Conservation (phyloP, 805 yeast species). For the Yamadazyma tumulicola region DNA sequence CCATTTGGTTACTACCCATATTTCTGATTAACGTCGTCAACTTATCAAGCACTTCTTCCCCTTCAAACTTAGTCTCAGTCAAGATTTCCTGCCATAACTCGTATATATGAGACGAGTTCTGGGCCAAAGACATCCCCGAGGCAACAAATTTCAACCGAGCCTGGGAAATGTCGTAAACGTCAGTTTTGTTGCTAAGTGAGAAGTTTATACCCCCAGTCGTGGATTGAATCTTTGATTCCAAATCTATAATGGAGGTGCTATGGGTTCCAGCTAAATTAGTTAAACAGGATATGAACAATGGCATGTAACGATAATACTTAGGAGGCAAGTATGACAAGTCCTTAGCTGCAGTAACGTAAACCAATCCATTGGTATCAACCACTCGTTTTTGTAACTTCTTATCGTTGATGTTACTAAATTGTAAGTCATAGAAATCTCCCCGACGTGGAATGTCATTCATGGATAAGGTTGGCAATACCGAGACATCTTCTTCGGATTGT, state of each 20-base stretch:
- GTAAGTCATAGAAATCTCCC: constrained; percentile 38
- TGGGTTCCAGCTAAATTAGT: constrained; percentile 83
- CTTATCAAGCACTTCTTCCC: constrained; percentile 50
- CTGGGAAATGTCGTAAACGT: constrained; percentile 46
- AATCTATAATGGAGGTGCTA: constrained; percentile 63
- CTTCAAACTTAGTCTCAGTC: constrained; percentile 61
- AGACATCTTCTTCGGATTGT: constrained; percentile 64
- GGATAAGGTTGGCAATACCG: constrained; percentile 75
- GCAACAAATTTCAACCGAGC: constrained; percentile 54
- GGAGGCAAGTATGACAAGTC: constrained; percentile 57
- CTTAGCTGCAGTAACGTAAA: constrained; percentile 70
- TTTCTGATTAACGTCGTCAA: constrained; percentile 69
- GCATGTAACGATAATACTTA: constrained; percentile 63
- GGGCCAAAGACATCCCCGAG: constrained; percentile 67
- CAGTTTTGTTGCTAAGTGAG: constrained; percentile 52
- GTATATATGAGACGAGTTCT: constrained; percentile 57
- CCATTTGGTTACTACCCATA: constrained; percentile 71
- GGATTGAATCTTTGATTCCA: constrained; percentile 80
- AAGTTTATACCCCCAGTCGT: constrained; percentile 82
- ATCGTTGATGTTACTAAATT: constrained; percentile 24
- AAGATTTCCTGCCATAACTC: constrained; percentile 70
- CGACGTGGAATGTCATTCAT: constrained; percentile 66
- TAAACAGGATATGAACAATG: constrained; percentile 74
- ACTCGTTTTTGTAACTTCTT: constrained; percentile 44
- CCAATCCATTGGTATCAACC: constrained; percentile 77